Base-by-base conservation (phyloP, 495 filamentous ascomycete genomes). In the Trypethelium eluteriae region DNA sequence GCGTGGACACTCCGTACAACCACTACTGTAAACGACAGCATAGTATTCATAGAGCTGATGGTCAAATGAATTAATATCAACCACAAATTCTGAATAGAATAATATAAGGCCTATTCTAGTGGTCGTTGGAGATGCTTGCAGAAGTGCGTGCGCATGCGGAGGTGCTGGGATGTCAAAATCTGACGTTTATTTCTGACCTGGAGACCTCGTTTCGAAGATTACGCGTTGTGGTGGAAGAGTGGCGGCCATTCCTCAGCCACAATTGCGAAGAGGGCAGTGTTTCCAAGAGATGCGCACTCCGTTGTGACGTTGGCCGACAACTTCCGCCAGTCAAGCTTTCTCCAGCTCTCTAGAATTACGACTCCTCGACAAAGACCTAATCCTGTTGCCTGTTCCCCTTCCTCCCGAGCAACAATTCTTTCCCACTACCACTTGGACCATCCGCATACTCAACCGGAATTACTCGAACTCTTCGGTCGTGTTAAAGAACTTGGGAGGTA, bases 241-340 rank as follows among this genome's bases (percentile, higher is more conserved):
- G 53, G 53, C 53, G 53, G 53, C 53, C 34, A 5, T 10, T 36
- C 32, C 53, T 59, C 53, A 59, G 53, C 53, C 53, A 59, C 53
- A 36, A 36, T 11, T 14, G 12, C 12, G 11, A 53, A 53, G 53
- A 35, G 53, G 53, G 53, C 53, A 36, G 53, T 59, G 53, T 59
- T 36, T 36, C 25, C 32, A 35, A 35, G 53, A 59, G 25, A 59
- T 11, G 7, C 53, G 53, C 53, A 18, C 53, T 4, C 53, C 11
- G 53, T 59, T 59, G 53, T 59, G 53, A 59, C 53, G 53, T 59
- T 59, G 53, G 53, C 25, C 53, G 53, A 59, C 53, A 5, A 59
- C 53, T 59, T 59, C 53, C 53, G 53, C 34, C 53, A 59, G 7
- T 59, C 14, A 36, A 59, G 53, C 53, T 59, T 59, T 18, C 32